Evolutionary conservation across 2,329 filamentous ascomycete genomes (phyloP).

Genomic region (Cercospora zeina): DNA sequence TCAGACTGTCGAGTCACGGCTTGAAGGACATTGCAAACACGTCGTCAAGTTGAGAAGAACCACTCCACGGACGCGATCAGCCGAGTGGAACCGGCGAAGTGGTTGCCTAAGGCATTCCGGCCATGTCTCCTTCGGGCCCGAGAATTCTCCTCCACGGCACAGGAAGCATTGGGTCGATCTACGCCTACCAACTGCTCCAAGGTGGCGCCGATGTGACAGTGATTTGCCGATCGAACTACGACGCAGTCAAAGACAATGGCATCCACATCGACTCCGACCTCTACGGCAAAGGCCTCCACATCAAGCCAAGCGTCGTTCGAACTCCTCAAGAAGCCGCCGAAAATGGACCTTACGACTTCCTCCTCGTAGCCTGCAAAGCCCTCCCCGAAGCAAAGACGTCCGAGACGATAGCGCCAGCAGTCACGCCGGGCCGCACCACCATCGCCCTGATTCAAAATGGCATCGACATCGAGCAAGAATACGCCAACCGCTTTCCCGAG

Average conservation of each 20-base stretch:
- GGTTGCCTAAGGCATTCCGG: not conserved
- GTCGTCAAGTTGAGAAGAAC: not conserved
- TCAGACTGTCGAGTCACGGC: not conserved
- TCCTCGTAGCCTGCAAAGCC: constrained; percentile 52
- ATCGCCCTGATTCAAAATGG: constrained; percentile 65
- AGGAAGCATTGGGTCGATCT: constrained; percentile 48
- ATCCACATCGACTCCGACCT: constrained; percentile 46
- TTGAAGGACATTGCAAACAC: not conserved
- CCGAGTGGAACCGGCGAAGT: not conserved
- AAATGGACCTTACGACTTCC: constrained; percentile 47
- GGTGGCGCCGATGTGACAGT: constrained; percentile 45
- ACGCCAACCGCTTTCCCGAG: constrained; percentile 50
- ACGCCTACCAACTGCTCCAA: constrained; percentile 46
- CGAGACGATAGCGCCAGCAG: constrained; percentile 44
- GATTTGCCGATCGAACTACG: constrained; percentile 51
- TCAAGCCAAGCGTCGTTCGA: constrained; percentile 42
- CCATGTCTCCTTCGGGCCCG: constrained; percentile 17
- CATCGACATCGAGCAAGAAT: constrained; percentile 61
- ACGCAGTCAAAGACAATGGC: constrained; percentile 44
- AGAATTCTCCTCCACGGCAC: constrained; percentile 47
- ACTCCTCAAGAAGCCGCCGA: constrained; percentile 42
- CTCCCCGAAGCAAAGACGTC: constrained; percentile 44
- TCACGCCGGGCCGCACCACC: constrained; percentile 48
- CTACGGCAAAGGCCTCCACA: constrained; percentile 42
- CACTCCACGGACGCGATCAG: not conserved